These are phyloP conservation scores for Phytophthora colocasiae DNA, from an alignment of 352 stramenopile genomes.

Conservation along the genomic window DNA sequence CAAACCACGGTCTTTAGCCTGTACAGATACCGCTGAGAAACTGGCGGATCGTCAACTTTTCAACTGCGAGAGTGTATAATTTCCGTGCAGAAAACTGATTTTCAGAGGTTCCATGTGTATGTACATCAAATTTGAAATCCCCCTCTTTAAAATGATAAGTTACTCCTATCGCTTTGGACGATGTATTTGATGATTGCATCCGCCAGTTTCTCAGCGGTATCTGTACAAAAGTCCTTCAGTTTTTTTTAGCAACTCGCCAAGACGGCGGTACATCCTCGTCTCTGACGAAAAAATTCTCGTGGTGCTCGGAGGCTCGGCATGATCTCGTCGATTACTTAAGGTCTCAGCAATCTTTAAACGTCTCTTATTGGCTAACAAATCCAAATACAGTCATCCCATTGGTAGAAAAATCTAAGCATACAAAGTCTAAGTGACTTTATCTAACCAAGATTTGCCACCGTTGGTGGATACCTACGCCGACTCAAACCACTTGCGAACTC, in stretches of 20 bases:
- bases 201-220: too few species aligned
- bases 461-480: conserved; percentile 12
- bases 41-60: too few species aligned
- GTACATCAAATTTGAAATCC: too few species aligned
- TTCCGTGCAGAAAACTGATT: too few species aligned
- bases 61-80: too few species aligned
- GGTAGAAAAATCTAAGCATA: conserved; percentile 9
- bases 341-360: background rate
- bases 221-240: too few species aligned
- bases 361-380: conserved; percentile 7
- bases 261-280: conserved; percentile 17
- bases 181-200: too few species aligned
- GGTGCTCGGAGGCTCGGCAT: conserved; percentile 10
- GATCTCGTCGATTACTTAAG: conserved; percentile 18
- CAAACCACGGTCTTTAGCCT: too few species aligned
- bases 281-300: conserved; percentile 22
- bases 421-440: conserved; percentile 14
- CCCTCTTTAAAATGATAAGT: too few species aligned
- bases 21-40: too few species aligned
- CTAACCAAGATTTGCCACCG: conserved; percentile 9
- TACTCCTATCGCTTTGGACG: too few species aligned
- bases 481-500: conserved; percentile 18
- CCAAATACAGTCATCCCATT: background rate
- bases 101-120: too few species aligned
- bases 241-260: conserved; percentile 5